Base-by-base conservation (phyloP, 2,329 filamentous ascomycete species). In the Davidsoniella virescens region DNA sequence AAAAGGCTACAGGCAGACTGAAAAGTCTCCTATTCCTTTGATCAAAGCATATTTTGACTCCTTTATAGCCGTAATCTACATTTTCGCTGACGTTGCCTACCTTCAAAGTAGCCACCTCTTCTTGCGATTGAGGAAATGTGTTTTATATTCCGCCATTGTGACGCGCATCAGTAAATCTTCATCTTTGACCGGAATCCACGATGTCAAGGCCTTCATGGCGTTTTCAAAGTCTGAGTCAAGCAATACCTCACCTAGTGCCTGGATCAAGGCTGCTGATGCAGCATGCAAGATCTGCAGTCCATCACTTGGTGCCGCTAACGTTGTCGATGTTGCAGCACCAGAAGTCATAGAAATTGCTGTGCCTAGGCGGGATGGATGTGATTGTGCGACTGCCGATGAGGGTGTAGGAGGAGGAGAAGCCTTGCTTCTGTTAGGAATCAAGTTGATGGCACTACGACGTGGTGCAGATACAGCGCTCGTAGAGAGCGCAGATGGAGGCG, bases 351-450 rank as follows among this genome's bases (percentile, higher is more conserved):
- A 39, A 7, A 44, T 17, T 9, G 20, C 36, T 3, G 47, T 26
- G 52, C 41, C 7, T 49, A 46, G n/a, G 55, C 54, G 2, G 54
- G 33, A 12, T 50, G 55, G 60, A 55, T n/a, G 33, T 54, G 6
- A 72, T 68, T 17, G 78, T 23, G 5, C 20, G 4, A 23, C 20
- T 69, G 58, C 90, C 85, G 47, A 90, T 88, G 14, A 96, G 75
- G n/a, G 96, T 76, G 76, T 96, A 86, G 66, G 95, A 95, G 2
- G 94, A 84, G 61, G 96, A 90, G 90, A 92, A 96, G 14, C 96
- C 84, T 47, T 92, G 82, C 36, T 96, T 78, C 64, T 96, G 4
- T 87, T 87, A 0, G 86, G 76, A 59, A 96, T 96, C 0, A 92
- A 92, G 44, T 47, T 53, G 23, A 53, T 53, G 9, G 51, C 47